Base-by-base conservation (phyloP, 2,329 filamentous ascomycete genomes). In the Paecilomyces fulvus region DNA sequence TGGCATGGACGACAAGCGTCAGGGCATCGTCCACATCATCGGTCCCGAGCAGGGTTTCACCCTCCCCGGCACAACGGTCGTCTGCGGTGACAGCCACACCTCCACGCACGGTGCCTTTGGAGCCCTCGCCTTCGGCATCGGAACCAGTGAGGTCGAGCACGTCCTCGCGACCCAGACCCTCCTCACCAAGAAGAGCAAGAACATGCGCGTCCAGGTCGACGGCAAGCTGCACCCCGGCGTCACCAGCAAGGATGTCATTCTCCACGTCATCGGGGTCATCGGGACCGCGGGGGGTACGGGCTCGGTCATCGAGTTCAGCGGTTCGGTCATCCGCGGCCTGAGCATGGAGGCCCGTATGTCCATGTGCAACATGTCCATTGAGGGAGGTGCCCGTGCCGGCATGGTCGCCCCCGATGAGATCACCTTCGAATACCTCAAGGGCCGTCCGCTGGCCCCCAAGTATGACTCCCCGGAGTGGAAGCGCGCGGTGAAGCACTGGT, bases 341-440 rank as follows among this genome's bases (percentile, higher is more conserved):
- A 95, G 90, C 75, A 96, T 99, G 84, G 94, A 97, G 76, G 94
- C 92, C 49, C 86, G 94, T 64, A 97, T 99, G 94, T 96, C 92
- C 61, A 95, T 99, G 72, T 97, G 94, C 80, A 99, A 99, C 79
- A 97, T 97, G 94, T 91, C 92, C 12, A 96, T 97, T 65, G 94
- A 99, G 79, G 94, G 82, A 64, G 94, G 94, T 75, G 94, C 94
- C 51, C 84, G 94, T 76, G 92, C 92, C 59, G 94, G 94, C 63
- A 95, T 99, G 91, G 87, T 99, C 58, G 94, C 94, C 9, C 94
- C 94, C 4, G 94, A 99, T 68, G 87, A 96, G 69, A 88, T 80
- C 57, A 97, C 94, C 28, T 96, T 96, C 65, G 90, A 95, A 63
- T 99, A 97, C 71, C 87, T 99, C 67, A 94, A 94, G 79, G 90